Conservation (phyloP, 2,329 filamentous ascomycete species). For the Podosphaera xanthii region DNA sequence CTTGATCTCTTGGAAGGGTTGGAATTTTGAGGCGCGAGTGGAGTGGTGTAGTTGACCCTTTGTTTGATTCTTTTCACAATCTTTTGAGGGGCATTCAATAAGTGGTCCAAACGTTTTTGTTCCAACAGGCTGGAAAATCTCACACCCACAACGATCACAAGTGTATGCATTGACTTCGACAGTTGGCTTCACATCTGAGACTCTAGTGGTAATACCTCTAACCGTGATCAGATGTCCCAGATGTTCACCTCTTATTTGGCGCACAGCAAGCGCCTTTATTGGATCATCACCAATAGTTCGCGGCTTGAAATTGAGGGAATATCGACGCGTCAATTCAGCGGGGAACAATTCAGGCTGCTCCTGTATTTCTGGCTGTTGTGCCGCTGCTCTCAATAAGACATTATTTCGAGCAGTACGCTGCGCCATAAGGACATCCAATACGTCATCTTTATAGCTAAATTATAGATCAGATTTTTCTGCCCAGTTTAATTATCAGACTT, state of each 20-base stretch:
- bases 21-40: slow-evolving; percentile 86
- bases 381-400: slow-evolving; percentile 42
- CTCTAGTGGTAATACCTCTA: slow-evolving; percentile 78
- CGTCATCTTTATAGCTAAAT: slow-evolving; percentile 78
- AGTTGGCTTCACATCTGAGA: slow-evolving; percentile 92
- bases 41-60: slow-evolving; percentile 88
- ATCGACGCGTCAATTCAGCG: slow-evolving; percentile 73
- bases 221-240: slow-evolving; percentile 85
- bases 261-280: slow-evolving; percentile 55
- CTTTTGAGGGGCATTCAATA: slow-evolving; percentile 66
- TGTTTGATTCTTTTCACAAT: slow-evolving; percentile 73
- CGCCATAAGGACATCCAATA: slow-evolving; percentile 88
- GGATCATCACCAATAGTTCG: slow-evolving; percentile 46
- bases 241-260: slow-evolving; percentile 80
- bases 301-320: slow-evolving; percentile 92
- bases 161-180: slow-evolving; percentile 97
- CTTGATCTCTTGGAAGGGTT: slow-evolving; percentile 96
- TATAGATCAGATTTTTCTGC: slow-evolving; percentile 7
- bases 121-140: slow-evolving; percentile 90
- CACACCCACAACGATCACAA: slow-evolving; percentile 85
- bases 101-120: slow-evolving; percentile 81
- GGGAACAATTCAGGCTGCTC: slow-evolving; percentile 62
- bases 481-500: slow-evolving; percentile 18
- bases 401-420: slow-evolving; percentile 74
- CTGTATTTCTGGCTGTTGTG: slow-evolving; percentile 39